Percentiles rank a stretch among this genome's conserved stretches.
Evolutionary conservation across 257 asterid genomes (phyloP).

Genomic region (Solanum sitiens): DNA sequence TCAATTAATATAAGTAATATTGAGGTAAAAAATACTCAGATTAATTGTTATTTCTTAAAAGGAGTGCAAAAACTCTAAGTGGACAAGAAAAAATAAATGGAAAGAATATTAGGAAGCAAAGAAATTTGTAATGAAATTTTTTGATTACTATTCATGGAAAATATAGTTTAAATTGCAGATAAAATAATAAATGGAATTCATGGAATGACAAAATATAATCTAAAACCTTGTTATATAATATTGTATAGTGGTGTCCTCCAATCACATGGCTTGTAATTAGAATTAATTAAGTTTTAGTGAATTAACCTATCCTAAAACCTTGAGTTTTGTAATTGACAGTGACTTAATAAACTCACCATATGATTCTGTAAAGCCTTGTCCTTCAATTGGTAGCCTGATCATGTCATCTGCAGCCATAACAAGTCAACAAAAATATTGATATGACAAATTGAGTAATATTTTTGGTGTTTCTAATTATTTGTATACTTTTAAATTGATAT

Average conservation of each 20-base stretch:
- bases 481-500: too few relatives aligned
- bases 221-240: neutral
- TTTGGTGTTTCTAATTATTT: too few relatives aligned
- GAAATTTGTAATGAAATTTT: neutral
- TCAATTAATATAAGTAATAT: neutral
- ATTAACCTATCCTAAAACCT: neutral
- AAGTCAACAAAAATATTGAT: neutral
- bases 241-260: neutral
- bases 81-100: neutral
- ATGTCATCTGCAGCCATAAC: constrained; percentile 46
- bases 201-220: neutral
- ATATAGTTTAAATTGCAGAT: neutral
- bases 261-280: too few relatives aligned
- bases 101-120: neutral
- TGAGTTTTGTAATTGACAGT: neutral
- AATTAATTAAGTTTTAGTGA: neutral
- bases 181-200: neutral
- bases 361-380: constrained; percentile 44
- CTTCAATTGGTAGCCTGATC: constrained; percentile 60
- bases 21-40: neutral
- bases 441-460: neutral
- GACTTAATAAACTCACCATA: constrained; percentile 37
- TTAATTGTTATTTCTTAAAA: neutral
- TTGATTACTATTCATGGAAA: neutral
- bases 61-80: neutral